A percentile compares a stretch with the other conserved stretches of the same genome.
Conservation (phyloP, 495 filamentous ascomycete genomes). For the Trichoderma orchidacearum region DNA sequence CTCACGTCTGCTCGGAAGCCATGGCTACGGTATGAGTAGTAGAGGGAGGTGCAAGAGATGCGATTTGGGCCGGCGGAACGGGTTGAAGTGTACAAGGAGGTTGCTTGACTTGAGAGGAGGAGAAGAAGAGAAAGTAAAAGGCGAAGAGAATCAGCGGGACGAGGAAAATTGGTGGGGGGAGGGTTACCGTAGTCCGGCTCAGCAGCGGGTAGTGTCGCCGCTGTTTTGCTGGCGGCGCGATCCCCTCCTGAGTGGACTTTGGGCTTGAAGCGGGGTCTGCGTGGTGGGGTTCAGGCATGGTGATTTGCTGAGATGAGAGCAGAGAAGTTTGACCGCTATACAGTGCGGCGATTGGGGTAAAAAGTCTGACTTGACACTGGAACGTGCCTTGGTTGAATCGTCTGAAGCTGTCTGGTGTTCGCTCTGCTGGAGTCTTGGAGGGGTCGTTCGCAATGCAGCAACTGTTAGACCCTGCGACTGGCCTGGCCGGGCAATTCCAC, state of each 20-base stretch:
- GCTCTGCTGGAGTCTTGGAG: too few species aligned
- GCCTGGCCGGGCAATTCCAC: too few species aligned
- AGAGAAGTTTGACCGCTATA: neutral
- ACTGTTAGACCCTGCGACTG: too few species aligned
- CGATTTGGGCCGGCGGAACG: slow-evolving; percentile 14
- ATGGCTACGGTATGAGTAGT: slow-evolving; percentile 41
- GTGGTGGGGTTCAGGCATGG: slow-evolving; percentile 3
- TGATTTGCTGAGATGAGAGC: neutral
- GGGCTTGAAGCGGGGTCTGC: slow-evolving; percentile 2
- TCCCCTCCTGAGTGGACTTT: neutral
- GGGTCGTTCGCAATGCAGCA: too few species aligned
- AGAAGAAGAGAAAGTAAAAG: slow-evolving; percentile 5
- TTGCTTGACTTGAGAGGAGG: neutral
- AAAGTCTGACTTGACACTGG: neutral
- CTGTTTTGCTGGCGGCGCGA: neutral
- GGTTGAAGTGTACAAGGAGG: slow-evolving; percentile 1
- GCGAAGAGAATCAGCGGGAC: slow-evolving; percentile 16
- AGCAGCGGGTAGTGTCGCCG: neutral
- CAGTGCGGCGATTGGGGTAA: neutral
- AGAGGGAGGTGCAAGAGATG: slow-evolving; percentile 23
- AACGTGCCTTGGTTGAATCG: too few species aligned
- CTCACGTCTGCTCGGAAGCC: slow-evolving; percentile 90
- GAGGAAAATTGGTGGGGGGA: slow-evolving; percentile 13
- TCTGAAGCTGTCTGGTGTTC: too few species aligned
- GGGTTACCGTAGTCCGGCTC: neutral